Evolutionary conservation across 495 filamentous ascomycete species (phyloP), one percentile per base, ranked within the genome.

Genomic region (Bombardia bombarda): DNA sequence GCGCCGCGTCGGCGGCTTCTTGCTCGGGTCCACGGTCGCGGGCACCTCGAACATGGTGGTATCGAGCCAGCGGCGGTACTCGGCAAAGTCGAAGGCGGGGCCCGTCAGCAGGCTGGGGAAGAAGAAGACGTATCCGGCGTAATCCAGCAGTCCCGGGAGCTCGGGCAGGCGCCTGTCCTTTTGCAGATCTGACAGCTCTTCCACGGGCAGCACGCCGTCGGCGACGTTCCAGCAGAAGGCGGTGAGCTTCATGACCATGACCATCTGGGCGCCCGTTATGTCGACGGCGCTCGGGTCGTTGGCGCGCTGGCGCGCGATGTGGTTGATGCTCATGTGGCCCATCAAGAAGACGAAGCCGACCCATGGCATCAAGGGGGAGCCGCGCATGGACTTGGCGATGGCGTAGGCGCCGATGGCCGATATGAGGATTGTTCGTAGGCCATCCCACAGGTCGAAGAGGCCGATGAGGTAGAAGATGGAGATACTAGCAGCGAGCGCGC

Each of bases 311-410:
- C 92, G 83, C 43, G 79, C 68, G 44, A 97, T 80, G 58, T 98
- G 92, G 59, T 78, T 93, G 49, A 88, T 58, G 30, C 89, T 86
- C 85, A 98, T 86, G 62, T 97, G 90, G 46, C 84, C 81, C 93
- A 98, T 98, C 41, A 93, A 57, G 63, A 90, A 96, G 41, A 87
- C 74, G 63, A 98, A 97, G 34, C 80, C 88, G 32, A 95, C 77
- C 92, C 92, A 98, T 67, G 93, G 93, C 92, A 98, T 98, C 63
- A 89, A 86, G 3, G 87, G 86, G n/a, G 87, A 87, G 38, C 86
- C 73, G 41, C 65, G 66, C 16, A 97, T 68, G 58, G 84, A 92
- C 52, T 79, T 74, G 39, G 92, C 83, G 52, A 97, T 94, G 42
- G 73, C 67, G 60, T 97, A 97, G 23, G 86, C 76, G 26, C 77